Evolutionary conservation across 2,329 filamentous ascomycete species (phyloP), one percentile per base, ranked within the genome.

Genomic region (Stemphylium lycopersici): DNA sequence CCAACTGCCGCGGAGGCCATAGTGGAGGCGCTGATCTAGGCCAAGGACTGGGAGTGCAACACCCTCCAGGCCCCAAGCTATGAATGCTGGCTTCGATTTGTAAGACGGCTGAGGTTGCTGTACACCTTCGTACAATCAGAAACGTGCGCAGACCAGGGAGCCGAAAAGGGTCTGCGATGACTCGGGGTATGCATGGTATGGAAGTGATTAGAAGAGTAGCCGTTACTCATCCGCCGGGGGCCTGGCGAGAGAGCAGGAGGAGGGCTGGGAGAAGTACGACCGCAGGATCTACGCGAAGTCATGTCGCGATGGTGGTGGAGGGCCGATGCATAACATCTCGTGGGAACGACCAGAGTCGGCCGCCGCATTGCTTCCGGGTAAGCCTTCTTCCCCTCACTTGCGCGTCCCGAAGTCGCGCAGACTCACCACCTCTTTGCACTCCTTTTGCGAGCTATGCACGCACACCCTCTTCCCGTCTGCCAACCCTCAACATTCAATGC

Each of bases 221-320:
- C 24, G 18, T 36, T 6, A 36, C n/a, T 29, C 42, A 13, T 16
- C 18, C 32, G n/a, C 16, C 29, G 16, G 41, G 43, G 56, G 44
- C 54, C 55, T 32, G 57, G 55, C 5, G 47, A 46, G 49, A 20
- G 33, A 7, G n/a, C n/a, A n/a, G 33, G 37, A 24, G 36, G 37
- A 16, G 34, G 13, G 13, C 33, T 38, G 29, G n/a, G 48, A 44
- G 26, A 36, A 4, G 32, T 29, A 38, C 15, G 37, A 39, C 44
- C 31, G 18, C 22, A 34, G 33, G 13, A 22, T 46, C 29, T 32
- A 43, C 39, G 48, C 44, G 33, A 53, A 39, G 47, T 33, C 59
- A 62, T 62, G 34, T 59, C 52, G 44, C 46, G 47, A 42, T 49
- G 42, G 46, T 45, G 48, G 51, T 52, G 48, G 48, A 33, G 46